Evolutionary conservation across 805 yeast species (phyloP), one percentile per base, ranked within the genome.

Genomic region (Wickerhamiella kurtzmanii): DNA sequence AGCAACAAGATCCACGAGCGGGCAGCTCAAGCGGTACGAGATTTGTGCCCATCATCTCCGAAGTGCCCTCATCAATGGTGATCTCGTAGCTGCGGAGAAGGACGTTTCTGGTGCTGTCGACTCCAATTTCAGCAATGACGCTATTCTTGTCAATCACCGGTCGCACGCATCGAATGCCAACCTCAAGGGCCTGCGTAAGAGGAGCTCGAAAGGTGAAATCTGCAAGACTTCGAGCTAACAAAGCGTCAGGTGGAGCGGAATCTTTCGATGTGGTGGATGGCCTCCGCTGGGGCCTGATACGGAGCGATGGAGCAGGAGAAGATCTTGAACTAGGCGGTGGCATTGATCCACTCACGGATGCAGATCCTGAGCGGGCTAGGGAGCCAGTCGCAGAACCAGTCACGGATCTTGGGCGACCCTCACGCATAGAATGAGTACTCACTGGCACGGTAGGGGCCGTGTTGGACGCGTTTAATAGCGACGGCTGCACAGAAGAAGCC

Each of bases 91-190:
- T 13, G 4, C 32, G 18, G 22, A 57, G 32, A 3, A 13, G 20
- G n/a, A 56, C 51, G 5, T 39, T 37, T 2, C 43, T 44, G 17
- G 46, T 32, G 16, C 53, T 45, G 11, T 48, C 41, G 11, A 57
- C 43, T 45, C 50, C 56, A 35, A 56, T 35, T 46, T 57, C 58
- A 28, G 58, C 58, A 25, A 57, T 47, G 4, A 54, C 50, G 5
- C 54, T 45, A 36, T 55, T 58, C 15, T 55, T 47, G 25, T 55
- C 60, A 19, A 54, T 47, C 4, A 56, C 55, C 1, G 60, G 60
- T 11, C 60, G 48, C 13, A 56, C 46, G 17, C 53, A 49, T 19
- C 56, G 47, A 6, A 57, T 46, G 43, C 54, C 54, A 37, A 54
- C 48, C 18, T 48, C 52, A 2, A 57, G 36, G 4, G 53, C 58